A percentile compares a stretch with the other conserved stretches of the same genome.
phyloP scores from a whole-genome alignment of 495 filamentous ascomycete species.

The Aspergillus campestris region DNA sequence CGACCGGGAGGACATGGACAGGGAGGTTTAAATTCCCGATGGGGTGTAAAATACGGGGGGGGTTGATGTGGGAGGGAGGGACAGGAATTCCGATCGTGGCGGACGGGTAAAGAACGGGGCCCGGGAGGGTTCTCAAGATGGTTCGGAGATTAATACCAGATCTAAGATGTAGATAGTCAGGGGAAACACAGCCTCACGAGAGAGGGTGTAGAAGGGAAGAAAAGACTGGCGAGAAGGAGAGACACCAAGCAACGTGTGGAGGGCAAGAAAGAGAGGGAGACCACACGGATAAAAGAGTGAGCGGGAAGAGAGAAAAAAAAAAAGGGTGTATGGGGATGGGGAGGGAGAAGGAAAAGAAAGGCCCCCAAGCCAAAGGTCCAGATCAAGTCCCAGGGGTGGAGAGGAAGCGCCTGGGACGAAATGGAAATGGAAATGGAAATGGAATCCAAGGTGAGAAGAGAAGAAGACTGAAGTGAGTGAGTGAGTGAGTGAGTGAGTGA shows the following conservation, averaged over 20 bases:
- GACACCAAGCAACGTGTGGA: too few species aligned
- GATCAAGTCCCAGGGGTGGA: background rate
- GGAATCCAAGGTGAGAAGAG: background rate
- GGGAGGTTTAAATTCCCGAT: background rate
- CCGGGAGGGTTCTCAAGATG: background rate
- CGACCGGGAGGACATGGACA: conserved; percentile 7
- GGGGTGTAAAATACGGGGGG: background rate
- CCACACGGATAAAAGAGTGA: conserved; percentile 2
- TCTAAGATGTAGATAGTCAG: too few species aligned
- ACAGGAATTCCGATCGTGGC: conserved; percentile 7
- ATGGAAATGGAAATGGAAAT: background rate
- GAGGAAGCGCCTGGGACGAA: background rate
- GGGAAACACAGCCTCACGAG: too few species aligned
- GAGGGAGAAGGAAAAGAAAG: conserved; percentile 5
- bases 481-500: too few species aligned
- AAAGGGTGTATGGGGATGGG: conserved; percentile 1
- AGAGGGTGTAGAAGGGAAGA: too few species aligned
- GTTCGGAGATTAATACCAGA: background rate
- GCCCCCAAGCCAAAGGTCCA: background rate
- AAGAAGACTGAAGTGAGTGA: too few species aligned
- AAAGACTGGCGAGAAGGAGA: too few species aligned
- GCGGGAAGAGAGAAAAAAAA: conserved; percentile 7
- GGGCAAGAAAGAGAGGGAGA: background rate
- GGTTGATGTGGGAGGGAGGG: background rate
- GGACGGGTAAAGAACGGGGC: conserved; percentile 2